Base-by-base conservation (phyloP, 345 rosid genomes). In the Heritiera littoralis region DNA sequence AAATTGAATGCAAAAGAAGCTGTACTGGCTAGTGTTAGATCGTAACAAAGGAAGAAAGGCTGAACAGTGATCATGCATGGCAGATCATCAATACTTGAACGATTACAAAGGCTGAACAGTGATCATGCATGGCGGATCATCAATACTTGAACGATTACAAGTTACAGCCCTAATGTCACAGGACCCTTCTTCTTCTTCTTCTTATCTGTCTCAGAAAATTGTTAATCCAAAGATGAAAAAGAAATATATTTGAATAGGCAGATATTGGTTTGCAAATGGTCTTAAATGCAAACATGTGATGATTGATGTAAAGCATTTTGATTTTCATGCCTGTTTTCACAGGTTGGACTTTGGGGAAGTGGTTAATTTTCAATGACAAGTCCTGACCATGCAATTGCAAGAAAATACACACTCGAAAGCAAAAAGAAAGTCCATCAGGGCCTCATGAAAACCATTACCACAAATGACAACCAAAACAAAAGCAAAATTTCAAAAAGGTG, bases 281-380 rank as follows among this genome's bases (percentile, higher is more conserved):
- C 43, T 59, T 86, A 51, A 86, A 77, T 86, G 86, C 85, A 79
- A 23, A 48, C 89, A 84, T 84, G 87, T 77, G 38, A 35, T 35
- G 38, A 35, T 35, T 35, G 38, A 35, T 35, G 38, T 35, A 84
- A 81, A 79, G 55, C 55, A 10, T n/a, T 81, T 74, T 20, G 67
- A 20, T 45, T 14, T 58, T 61, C 6, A 30, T 38, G 13, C 61
- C 59, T 28, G 72, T 8, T 30, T 78, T 20, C 38, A 83, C 74
- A 80, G 59, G 60, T 38, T 74, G 65, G 63, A 58, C 18, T 54
- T 15, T 14, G 9, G 66, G 13, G 18, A 52, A 14, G 6, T 14
- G 14, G 46, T 6, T 43, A 28, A 52, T 7, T 79, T 59, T 67
- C 60, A 7, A 32, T 59, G 13, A 43, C 38, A 55, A 55, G 15